Base-by-base conservation (phyloP, 805 yeast genomes). In the Nakazawaea peltata region DNA sequence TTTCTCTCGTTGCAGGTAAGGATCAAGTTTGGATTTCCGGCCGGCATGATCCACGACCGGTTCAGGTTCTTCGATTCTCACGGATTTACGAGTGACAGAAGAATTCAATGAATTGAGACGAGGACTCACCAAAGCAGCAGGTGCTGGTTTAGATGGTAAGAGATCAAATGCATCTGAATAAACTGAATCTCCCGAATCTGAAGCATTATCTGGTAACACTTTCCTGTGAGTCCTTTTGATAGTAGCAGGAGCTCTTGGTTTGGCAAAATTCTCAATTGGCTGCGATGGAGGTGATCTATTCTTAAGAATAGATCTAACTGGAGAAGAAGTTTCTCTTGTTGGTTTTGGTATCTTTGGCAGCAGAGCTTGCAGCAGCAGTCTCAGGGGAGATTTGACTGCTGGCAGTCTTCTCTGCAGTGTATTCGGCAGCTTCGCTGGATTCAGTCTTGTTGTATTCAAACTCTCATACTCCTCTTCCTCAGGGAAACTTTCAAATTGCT, bases 101-200 rank as follows among this genome's bases (percentile, higher is more conserved):
- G 41, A 37, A n/a, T 34, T 30, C 11, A 16, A 21, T 5, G 41
- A 37, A 19, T 26, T 21, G n/a, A 18, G 22, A 17, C 36, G 18
- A n/a, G 18, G 19, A 15, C n/a, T 5, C 5, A 17, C 17, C 15
- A 23, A 12, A 2, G 5, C 22, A 14, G 14, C 8, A 8, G 5
- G 12, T 9, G 16, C 13, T 8, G 28, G 19, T 2, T 19, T 23
- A 2, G 34, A 31, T 3, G 41, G 41, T 6, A 37, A 19, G 25
- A 33, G 24, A 19, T 37, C 41, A 21, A 39, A 35, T 11, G 56
- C 56, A 36, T 51, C 56, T 1, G 54, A 48, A 24, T 50, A 50
- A 1, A 46, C 41, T 3, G 41, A 37, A 21, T 33, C 34, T 5
- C 41, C 41, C 9, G 49, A 44, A 18, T 41, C 43, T 2, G 43